Evolutionary conservation across 371 early-diverging fungal species (phyloP), one percentile per base, ranked within the genome.

Genomic region (Apophysomyces trapeziformis): DNA sequence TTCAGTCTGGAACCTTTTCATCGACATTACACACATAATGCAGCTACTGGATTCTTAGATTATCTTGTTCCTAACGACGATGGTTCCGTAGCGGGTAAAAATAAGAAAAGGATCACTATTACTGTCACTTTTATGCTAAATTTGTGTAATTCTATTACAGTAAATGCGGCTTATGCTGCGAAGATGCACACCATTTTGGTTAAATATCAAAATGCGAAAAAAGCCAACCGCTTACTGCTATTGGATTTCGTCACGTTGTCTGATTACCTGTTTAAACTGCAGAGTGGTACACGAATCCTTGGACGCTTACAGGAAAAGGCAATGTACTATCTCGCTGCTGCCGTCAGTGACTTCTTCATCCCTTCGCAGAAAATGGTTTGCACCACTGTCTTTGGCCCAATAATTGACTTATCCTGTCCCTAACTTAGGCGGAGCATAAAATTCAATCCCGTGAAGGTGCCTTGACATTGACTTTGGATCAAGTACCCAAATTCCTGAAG

Each of bases 311-410:
- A 89, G 11, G 72, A 86, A 5, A 79, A 83, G 5, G 94, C 92
- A 38, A 90, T 99, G 93, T 95, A 91, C 74, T 99, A 98, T 69
- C 85, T 99, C 41, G 99, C 99, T 0, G 98, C 99, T 4, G 99
- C 99, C 12, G 99, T 99, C 61, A 92, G 93, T 68, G 99, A 99
- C 71, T 99, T 97, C 72, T 98, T 93, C 74, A 95, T 99, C 69
- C 98, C 97, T 1, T 82, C 87, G 5, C 77, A 86, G 60, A 91
- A 90, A 69, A 93, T 97, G 97, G 93, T 91, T 61, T 67, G 76
- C 66, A 61, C 66, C 64, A n/a, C 11, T 11, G 13, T 1, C 2
- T 26, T 26, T 26, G 2, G 32, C 1, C 32, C 32, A 26, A 26
- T 26, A 2, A 3, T 26, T 26, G 32, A 26, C 32, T 26, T 26